Evolutionary conservation across 2,329 filamentous ascomycete species (phyloP).

Genomic region (Sarocladium brachiariae): DNA sequence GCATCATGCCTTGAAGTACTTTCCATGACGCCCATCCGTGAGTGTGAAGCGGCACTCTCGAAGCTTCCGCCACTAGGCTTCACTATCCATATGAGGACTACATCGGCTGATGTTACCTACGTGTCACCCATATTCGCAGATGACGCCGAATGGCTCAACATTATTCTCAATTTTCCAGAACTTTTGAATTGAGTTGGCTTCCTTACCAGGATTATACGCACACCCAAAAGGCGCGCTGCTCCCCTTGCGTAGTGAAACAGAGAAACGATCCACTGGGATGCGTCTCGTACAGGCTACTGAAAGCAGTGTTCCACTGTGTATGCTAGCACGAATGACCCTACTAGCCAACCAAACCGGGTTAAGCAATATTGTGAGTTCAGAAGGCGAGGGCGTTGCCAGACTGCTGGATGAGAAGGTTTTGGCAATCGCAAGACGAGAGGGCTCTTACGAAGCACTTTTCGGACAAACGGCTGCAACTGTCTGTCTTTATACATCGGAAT

Average conservation of each 20-base stretch:
- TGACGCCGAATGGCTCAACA: not conserved
- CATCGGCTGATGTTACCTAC: not conserved
- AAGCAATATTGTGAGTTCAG: not conserved
- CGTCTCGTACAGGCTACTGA: not conserved
- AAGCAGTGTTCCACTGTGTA: too few relatives aligned
- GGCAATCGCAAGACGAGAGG: not conserved
- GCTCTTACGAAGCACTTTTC: not conserved
- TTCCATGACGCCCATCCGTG: too few relatives aligned
- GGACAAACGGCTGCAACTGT: not conserved
- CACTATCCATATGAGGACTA: not conserved
- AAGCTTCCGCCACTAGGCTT: too few relatives aligned
- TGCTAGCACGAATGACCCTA: too few relatives aligned
- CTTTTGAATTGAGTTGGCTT: not conserved
- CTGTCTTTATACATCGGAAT: not conserved
- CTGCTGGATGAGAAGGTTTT: not conserved
- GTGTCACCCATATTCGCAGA: not conserved
- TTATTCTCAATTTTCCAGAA: not conserved
- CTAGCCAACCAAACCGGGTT: too few relatives aligned
- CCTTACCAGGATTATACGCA: not conserved
- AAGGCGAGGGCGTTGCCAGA: not conserved
- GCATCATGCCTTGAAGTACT: too few relatives aligned
- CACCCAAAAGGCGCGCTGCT: not conserved
- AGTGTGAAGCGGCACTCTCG: too few relatives aligned
- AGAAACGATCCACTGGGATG: not conserved
- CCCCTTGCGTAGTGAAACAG: not conserved